Percentiles rank a stretch among this genome's conserved stretches.
These are phyloP conservation scores for Vachellia pachyceras DNA, from an alignment of 306 rosid genomes.

Conservation along the genomic window DNA sequence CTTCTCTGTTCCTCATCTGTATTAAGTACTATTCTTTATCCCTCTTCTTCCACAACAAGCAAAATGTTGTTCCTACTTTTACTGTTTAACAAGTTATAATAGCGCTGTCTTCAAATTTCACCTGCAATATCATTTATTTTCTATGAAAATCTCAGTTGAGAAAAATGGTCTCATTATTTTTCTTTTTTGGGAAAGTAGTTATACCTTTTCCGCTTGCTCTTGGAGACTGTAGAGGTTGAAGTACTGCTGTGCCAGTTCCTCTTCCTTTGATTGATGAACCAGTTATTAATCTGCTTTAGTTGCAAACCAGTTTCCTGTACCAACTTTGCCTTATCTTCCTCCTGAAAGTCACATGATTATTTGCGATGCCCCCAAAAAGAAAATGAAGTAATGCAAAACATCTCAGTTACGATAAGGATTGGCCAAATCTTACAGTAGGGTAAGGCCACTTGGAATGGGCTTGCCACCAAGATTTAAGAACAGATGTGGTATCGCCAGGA, in stretches of 20 bases:
- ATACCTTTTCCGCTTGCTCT: conserved; percentile 93
- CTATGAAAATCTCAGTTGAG: neutral
- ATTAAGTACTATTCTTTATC: neutral
- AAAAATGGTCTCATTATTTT: neutral
- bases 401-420: neutral
- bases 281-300: conserved; percentile 87
- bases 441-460: conserved; percentile 96
- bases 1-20: conserved; percentile 27
- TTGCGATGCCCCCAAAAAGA: neutral
- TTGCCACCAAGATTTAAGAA: conserved; percentile 94
- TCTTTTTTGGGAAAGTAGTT: neutral
- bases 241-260: conserved; percentile 95
- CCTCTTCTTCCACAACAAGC: neutral
- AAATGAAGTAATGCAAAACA: neutral
- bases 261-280: conserved; percentile 98
- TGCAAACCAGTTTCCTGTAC: conserved; percentile 95
- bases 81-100: neutral
- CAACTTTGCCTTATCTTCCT: conserved; percentile 90
- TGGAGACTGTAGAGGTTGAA: conserved; percentile 78
- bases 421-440: conserved; percentile 75
- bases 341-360: conserved; percentile 51
- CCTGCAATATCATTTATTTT: conserved; percentile 50
- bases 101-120: conserved; percentile 31
- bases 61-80: neutral
- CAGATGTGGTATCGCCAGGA: conserved; percentile 95